phyloP scores from a whole-genome alignment of 73 alveolate genomes.

The Paramecium octaurelia region DNA sequence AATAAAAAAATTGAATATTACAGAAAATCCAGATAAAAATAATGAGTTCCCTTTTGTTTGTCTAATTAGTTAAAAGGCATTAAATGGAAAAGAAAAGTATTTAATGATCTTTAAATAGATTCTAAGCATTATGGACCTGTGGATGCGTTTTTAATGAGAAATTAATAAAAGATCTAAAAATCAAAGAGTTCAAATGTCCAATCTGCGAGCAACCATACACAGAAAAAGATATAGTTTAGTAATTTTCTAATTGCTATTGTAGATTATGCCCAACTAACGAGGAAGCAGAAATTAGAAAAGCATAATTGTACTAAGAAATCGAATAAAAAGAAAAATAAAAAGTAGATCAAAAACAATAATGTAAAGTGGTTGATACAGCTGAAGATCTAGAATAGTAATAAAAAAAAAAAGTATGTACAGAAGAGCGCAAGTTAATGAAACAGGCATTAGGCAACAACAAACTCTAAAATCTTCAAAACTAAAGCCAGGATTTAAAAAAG shows the following conservation, averaged over 20 bases:
- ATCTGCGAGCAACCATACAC: constrained; percentile 30
- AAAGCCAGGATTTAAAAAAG: not conserved
- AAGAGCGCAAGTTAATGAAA: not conserved
- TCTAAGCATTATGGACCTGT: constrained; percentile 69
- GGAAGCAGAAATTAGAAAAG: constrained; percentile 52
- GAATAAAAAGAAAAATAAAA: not conserved
- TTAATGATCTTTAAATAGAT: constrained; percentile 53
- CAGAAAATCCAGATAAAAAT: not conserved
- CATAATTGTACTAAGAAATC: not conserved
- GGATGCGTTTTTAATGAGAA: constrained; percentile 57
- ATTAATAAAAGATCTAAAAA: constrained; percentile 73
- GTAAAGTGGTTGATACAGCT: not conserved
- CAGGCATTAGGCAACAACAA: not conserved
- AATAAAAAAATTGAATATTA: not conserved
- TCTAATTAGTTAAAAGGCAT: constrained; percentile 70
- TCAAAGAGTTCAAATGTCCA: constrained; percentile 55
- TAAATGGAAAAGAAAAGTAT: constrained; percentile 74
- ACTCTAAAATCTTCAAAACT: not conserved
- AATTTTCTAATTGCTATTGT: not conserved
- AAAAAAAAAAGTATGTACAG: not conserved
- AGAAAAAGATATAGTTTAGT: constrained; percentile 45
- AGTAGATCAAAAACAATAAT: not conserved
- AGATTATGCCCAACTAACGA: constrained; percentile 55
- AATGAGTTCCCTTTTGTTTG: constrained; percentile 32
- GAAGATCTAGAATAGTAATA: not conserved